Evolutionary conservation across 768 basidiomycete genomes (phyloP), one percentile per base, ranked within the genome.

Genomic region (Mycena olivaceomarginata): DNA sequence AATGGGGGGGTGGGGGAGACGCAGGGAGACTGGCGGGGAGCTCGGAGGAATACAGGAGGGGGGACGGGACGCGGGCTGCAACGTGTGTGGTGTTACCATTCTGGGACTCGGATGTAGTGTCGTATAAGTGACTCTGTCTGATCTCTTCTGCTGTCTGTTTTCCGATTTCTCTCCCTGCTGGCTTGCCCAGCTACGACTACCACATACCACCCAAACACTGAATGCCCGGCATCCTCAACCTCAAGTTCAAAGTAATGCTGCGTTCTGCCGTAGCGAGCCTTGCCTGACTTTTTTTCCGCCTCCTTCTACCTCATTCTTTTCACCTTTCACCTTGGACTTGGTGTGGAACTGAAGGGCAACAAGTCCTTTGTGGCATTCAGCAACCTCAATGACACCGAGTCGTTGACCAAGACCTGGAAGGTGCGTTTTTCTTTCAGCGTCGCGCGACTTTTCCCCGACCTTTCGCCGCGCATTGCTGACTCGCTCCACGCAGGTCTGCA

Each of bases 351-450:
- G 25, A 90, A 96, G 96, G 95, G 96, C 87, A 97, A 97, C 92
- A 97, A 97, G 90, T 97, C 96, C 84, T 97, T 97, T 85, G 95
- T 97, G 85, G 95, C 96, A 77, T 97, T 97, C 88, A 95, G 94
- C 85, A 96, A 96, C 88, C 91, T 97, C 86, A 88, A 91, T 87
- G 96, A 97, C 88, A 89, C 92, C 69, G 96, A 97, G 84, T 91
- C 95, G 74, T 88, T 97, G 84, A 95, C 96, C 67, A 95, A 93
- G 90, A 97, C 96, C 80, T 97, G 96, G 96, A 96, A 97, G 91
- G 96, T 95, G 5, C 25, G 9, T 63, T 4, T 12, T 2, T 10
- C 18, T 16, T 57, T 39, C n/a, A 66, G 18, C 4, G 20, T 48
- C 16, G 13, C 48, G 15, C 48, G 45, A 16, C 41, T 48, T 66